Base-by-base conservation (phyloP, 148 eudicot species). In the Camellia lanceoleosa region DNA sequence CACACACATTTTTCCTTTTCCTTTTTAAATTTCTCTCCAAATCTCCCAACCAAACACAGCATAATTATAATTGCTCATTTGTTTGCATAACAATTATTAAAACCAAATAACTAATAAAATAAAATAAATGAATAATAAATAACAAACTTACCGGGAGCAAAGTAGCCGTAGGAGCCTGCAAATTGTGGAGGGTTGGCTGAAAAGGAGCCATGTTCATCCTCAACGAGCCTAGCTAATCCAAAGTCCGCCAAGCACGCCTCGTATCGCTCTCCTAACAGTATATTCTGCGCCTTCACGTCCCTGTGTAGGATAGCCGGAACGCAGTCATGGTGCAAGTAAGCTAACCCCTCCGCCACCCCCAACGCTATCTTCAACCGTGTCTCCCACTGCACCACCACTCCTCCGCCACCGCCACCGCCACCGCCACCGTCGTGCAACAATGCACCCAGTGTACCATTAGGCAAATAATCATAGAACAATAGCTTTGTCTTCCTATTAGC, bases 101-200 rank as follows among this genome's bases (percentile, higher is more conserved):
- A 30, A 30, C 38, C 38, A 30, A 30, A 30, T 30, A 30, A 30
- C 38, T 30, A 30, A 30, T 30, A 30, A 61, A 23, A 23, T 23
- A 23, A 23, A 58, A 11, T 1, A 42, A 52, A 20, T 20, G 5
- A 42, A 47, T 15, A 61, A 10, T 9, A 47, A 71, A 10, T 13
- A 19, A 58, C 14, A 71, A 69, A 80, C 74, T 86, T 86, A 95
- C 98, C 98, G 0, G 98, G 98, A 69, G 98, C 98, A 78, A 95
- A 89, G 86, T 95, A 95, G 49, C 98, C 98, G 55, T 89, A 95
- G 5, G 98, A 95, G 69, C 98, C 98, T 0, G 94, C 97, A 71
- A 95, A 85, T 52, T 93, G 94, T 4, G 97, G 38, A 30, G 38
- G 94, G 69, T 83, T 82, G 13, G 84, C 85, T 1, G 89, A 83